phyloP scores from a whole-genome alignment of 176 grass and related monocot genomes.

The Dendrocalamus sinicus region DNA sequence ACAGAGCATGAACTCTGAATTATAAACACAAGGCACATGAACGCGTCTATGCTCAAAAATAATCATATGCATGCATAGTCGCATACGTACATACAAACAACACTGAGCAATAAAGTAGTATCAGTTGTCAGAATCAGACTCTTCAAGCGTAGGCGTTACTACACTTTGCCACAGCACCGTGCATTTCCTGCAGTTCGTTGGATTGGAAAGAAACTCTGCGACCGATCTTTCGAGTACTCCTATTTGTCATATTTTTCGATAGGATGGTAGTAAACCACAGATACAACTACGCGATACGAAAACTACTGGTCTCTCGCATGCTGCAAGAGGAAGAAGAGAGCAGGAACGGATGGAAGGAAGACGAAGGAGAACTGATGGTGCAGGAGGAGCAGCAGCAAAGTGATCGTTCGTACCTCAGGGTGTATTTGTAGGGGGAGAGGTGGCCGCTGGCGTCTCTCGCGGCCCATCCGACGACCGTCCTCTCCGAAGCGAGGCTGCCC shows the following conservation, averaged over 20 bases:
- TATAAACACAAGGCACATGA: not conserved
- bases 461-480: constrained; percentile 73
- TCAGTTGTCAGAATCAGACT: not conserved
- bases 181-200: not conserved
- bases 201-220: not conserved
- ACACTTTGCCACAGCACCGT: not conserved
- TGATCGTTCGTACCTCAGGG: constrained; percentile 49
- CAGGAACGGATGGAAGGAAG: not conserved
- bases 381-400: not conserved
- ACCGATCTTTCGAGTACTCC: not conserved
- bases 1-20: not conserved
- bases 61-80: not conserved
- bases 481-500: constrained; percentile 76
- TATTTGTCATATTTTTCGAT: not conserved
- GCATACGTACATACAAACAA: not conserved
- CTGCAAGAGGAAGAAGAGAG: not conserved
- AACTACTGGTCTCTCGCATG: too few relatives aligned
- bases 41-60: not conserved
- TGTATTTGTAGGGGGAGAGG: constrained; percentile 88
- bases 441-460: constrained; percentile 75
- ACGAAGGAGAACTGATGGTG: not conserved
- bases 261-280: too few relatives aligned
- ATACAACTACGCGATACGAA: too few relatives aligned
- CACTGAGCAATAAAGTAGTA: not conserved
- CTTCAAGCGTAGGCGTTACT: not conserved